Percentiles rank a stretch among this genome's conserved stretches.
phyloP scores from a whole-genome alignment of 148 eudicot genomes.

The Vaccinium myrtillus region DNA sequence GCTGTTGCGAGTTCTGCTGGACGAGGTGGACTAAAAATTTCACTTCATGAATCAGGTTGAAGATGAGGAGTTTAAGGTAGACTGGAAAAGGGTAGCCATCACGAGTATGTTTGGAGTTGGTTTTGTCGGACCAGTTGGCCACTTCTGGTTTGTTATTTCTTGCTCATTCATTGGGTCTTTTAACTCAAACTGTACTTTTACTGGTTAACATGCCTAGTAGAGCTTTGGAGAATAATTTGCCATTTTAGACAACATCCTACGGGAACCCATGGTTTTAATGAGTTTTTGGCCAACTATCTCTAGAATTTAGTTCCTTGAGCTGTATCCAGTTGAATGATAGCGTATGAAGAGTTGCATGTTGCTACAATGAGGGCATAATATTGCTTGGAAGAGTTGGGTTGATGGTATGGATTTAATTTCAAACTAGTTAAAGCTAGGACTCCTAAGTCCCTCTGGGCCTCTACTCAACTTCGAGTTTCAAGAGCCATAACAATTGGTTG shows the following conservation, averaged over 20 bases:
- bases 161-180: neutral
- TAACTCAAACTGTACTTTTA: neutral
- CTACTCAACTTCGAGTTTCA: neutral
- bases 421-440: neutral
- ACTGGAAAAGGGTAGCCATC: conserved; percentile 86
- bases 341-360: neutral
- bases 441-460: neutral
- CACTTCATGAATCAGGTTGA: conserved; percentile 25
- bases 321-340: neutral
- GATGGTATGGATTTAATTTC: neutral
- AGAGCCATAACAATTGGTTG: neutral
- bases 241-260: neutral
- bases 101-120: conserved; percentile 88
- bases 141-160: conserved; percentile 65
- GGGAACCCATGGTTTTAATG: neutral
- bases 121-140: conserved; percentile 93
- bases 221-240: neutral
- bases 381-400: neutral
- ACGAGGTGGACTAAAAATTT: neutral
- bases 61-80: conserved; percentile 52
- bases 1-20: neutral
- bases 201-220: neutral
- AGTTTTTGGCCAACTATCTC: neutral
- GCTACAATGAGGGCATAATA: neutral
- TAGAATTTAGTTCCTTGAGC: neutral